Percentiles rank a stretch among this genome's conserved stretches.
phyloP scores from a whole-genome alignment of 345 rosid genomes.

The Acer yangbiense region DNA sequence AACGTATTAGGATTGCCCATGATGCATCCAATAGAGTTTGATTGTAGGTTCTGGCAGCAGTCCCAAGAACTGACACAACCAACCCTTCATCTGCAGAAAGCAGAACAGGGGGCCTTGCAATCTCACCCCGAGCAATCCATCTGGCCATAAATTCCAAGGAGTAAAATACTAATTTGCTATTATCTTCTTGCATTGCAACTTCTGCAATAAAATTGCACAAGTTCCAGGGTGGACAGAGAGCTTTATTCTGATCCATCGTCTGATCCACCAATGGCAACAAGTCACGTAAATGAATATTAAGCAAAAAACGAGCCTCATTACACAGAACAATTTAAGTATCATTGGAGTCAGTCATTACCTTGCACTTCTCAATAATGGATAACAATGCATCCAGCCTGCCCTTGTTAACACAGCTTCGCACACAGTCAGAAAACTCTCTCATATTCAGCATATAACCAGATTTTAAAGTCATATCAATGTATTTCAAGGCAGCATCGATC shows the following conservation, averaged over 20 bases:
- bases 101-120: constrained; percentile 55
- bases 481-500: constrained; percentile 70
- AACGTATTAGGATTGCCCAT: constrained; percentile 68
- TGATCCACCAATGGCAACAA: constrained; percentile 33
- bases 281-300: constrained; percentile 20
- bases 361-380: constrained; percentile 82
- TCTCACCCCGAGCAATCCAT: constrained; percentile 82
- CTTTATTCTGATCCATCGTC: constrained; percentile 82
- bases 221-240: constrained; percentile 79
- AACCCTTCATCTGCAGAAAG: constrained; percentile 88
- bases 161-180: constrained; percentile 73
- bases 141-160: constrained; percentile 84
- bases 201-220: constrained; percentile 70
- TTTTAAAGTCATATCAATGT: constrained; percentile 60
- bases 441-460: constrained; percentile 61
- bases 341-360: constrained; percentile 53
- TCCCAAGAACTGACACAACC: constrained; percentile 71
- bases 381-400: constrained; percentile 65
- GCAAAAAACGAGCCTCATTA: neutral
- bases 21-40: constrained; percentile 77
- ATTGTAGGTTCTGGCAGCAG: constrained; percentile 78
- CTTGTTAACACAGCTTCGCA: constrained; percentile 53
- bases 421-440: constrained; percentile 55
- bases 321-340: constrained; percentile 6
- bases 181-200: constrained; percentile 70